These are phyloP conservation scores for Oryza meyeriana DNA, from an alignment of 176 grass and related monocot species.

Conservation along the genomic window DNA sequence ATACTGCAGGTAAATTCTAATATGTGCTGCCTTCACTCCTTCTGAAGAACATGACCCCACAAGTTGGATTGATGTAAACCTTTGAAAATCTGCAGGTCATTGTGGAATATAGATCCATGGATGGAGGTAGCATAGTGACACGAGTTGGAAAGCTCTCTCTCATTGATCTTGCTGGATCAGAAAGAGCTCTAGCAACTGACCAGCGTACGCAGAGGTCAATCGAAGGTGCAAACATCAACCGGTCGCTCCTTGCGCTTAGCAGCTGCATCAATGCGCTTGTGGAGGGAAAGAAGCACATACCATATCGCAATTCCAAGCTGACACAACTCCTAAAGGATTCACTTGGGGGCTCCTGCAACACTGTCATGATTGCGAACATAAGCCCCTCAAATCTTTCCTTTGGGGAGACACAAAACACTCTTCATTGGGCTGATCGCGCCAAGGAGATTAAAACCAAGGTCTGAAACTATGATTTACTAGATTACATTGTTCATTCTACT, in stretches of 20 bases:
- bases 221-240: slow-evolving; percentile 94
- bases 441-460: slow-evolving; percentile 99
- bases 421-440: slow-evolving; percentile 98
- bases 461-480: background rate
- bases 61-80: slow-evolving; percentile 15
- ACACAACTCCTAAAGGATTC: slow-evolving; percentile 98
- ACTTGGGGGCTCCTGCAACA: slow-evolving; percentile 85
- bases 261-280: slow-evolving; percentile 94
- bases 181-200: slow-evolving; percentile 91
- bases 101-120: slow-evolving; percentile 75
- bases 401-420: slow-evolving; percentile 93
- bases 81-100: slow-evolving; percentile 54
- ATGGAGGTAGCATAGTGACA: slow-evolving; percentile 47
- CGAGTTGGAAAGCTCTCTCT: slow-evolving; percentile 84
- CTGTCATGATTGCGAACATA: slow-evolving; percentile 96
- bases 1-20: slow-evolving; percentile 73
- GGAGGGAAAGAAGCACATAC: slow-evolving; percentile 96
- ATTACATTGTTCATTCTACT: slow-evolving; percentile 6
- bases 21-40: background rate
- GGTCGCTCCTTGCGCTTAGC: slow-evolving; percentile 86
- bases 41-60: background rate
- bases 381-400: slow-evolving; percentile 70
- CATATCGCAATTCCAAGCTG: slow-evolving; percentile 93
- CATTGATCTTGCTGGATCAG: slow-evolving; percentile 95
- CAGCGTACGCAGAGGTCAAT: slow-evolving; percentile 77